phyloP scores from a whole-genome alignment of 805 yeast genomes.

The Naumovozyma castellii region DNA sequence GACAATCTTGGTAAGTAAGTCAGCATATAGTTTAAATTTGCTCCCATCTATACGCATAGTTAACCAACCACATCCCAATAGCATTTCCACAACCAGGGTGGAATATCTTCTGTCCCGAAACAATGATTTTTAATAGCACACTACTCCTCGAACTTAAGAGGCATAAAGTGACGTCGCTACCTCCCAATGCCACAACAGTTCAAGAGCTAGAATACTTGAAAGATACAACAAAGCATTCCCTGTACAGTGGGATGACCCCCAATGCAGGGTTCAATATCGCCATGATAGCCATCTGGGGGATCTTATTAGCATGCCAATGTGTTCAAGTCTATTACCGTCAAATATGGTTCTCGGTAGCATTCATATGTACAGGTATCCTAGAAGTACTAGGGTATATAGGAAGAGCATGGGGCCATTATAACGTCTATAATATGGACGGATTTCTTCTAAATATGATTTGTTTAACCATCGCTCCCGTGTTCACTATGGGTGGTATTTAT shows the following conservation, averaged over 20 bases:
- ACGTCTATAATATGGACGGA: conserved; percentile 29
- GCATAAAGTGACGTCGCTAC: background rate
- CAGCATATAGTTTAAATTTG: too few relatives aligned
- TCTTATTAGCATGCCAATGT: conserved; percentile 37
- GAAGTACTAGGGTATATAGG: conserved; percentile 66
- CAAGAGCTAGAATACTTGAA: conserved; percentile 26
- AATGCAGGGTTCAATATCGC: conserved; percentile 48
- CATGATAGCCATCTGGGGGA: conserved; percentile 45
- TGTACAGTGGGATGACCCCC: conserved; percentile 41
- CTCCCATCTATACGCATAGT: too few relatives aligned
- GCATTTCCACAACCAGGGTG: too few relatives aligned
- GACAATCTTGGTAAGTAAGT: too few relatives aligned
- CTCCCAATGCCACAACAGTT: conserved; percentile 40
- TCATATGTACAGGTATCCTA: conserved; percentile 45
- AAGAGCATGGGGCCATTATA: conserved; percentile 38
- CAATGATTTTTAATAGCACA: background rate
- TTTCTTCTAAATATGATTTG: conserved; percentile 58
- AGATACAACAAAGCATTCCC: conserved; percentile 8
- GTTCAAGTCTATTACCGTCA: conserved; percentile 41
- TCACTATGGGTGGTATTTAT: conserved; percentile 78
- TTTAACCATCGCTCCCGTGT: conserved; percentile 72
- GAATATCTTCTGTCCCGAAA: too few relatives aligned
- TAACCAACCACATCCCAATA: too few relatives aligned
- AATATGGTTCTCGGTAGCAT: conserved; percentile 56
- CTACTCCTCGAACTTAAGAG: background rate